Conservation (phyloP, 768 basidiomycete genomes). For the Collybia nuda region DNA sequence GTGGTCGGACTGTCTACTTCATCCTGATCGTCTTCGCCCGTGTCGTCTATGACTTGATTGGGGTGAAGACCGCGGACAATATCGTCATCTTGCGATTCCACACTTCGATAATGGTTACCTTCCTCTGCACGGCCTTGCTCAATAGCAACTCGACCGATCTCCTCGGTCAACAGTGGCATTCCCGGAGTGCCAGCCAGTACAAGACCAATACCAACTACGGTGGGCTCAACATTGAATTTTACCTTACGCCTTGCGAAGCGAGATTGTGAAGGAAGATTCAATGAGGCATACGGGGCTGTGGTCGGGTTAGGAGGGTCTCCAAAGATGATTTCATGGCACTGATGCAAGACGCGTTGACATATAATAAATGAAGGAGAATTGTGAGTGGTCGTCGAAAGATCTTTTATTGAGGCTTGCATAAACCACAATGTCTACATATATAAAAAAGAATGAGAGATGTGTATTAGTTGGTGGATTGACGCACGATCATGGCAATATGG, state of each 20-base stretch:
- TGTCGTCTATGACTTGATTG: slow-evolving; percentile 15
- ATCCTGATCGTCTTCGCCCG: slow-evolving; percentile 40
- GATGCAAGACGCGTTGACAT: slow-evolving; percentile 88
- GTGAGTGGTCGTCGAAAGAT: slow-evolving; percentile 59
- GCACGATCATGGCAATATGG: slow-evolving; percentile 92
- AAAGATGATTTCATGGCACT: slow-evolving; percentile 96
- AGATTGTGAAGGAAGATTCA: slow-evolving; percentile 47
- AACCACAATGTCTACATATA: slow-evolving; percentile 87
- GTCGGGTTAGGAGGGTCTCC: slow-evolving; percentile 73
- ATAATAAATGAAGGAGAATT: slow-evolving; percentile 81
- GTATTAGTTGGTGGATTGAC: slow-evolving; percentile 30
- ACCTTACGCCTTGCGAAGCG: slow-evolving; percentile 62
- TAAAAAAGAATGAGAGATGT: slow-evolving; percentile 8
- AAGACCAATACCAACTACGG: slow-evolving; percentile 82
- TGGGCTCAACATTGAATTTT: slow-evolving; percentile 69
- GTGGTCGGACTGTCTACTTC: slow-evolving; percentile 38
- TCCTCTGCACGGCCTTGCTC: slow-evolving; percentile 86
- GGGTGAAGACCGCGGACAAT: slow-evolving; percentile 25
- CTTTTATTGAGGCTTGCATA: slow-evolving; percentile 93
- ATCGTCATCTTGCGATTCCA: slow-evolving; percentile 48
- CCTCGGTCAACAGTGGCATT: slow-evolving; percentile 71
- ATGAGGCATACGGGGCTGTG: slow-evolving; percentile 64
- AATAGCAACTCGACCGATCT: slow-evolving; percentile 80
- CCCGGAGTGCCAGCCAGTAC: slow-evolving; percentile 75
- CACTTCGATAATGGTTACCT: slow-evolving; percentile 47